Base-by-base conservation (phyloP, 768 basidiomycete genomes). In the Suillus hirtellus region DNA sequence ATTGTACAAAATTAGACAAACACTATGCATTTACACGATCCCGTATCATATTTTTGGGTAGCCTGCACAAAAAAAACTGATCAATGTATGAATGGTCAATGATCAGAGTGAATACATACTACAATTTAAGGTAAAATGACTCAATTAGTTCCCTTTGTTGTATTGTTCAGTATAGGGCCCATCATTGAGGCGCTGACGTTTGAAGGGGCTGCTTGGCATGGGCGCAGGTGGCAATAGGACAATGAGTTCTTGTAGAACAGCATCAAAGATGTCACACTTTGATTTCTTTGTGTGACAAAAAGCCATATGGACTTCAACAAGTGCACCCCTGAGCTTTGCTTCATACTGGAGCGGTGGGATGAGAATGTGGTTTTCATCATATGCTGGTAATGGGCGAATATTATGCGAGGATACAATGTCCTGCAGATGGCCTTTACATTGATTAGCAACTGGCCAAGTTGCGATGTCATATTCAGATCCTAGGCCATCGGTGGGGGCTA, bases 331-430 rank as follows among this genome's bases (percentile, higher is more conserved):
- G 1, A 47, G 63, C 27, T 52, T 63, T 1, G 12, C 8, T 17
- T 64, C 59, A 42, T 60, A 54, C 10, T 64, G n/a, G 14, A 7
- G 4, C 7, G 63, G 59, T 2, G 35, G 47, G 10, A 63, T 64
- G 17, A 53, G 12, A 5, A 19, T 2, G 5, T 52, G 17, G 6
- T 35, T 15, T 9, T 21, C 10, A 11, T 64, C 59, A 15, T 52
- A 53, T 3, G 42, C 52, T 31, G 59, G 63, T 10, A 64, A 17
- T 1, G 63, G 63, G 15, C 19, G 14, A 34, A 64, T 54, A 21
- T 38, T 14, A 17, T 64, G 63, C 1, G 34, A 21, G 4, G 46
- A 27, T 21, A 50, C 7, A 0, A 60, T 7, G 2, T 35, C 24
- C 21, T 60, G 14, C 17, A 64, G 31, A 3, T 42, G n/a, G 2